Evolutionary conservation across 2,329 filamentous ascomycete species (phyloP).

Genomic region (Ophiostoma piceae): DNA sequence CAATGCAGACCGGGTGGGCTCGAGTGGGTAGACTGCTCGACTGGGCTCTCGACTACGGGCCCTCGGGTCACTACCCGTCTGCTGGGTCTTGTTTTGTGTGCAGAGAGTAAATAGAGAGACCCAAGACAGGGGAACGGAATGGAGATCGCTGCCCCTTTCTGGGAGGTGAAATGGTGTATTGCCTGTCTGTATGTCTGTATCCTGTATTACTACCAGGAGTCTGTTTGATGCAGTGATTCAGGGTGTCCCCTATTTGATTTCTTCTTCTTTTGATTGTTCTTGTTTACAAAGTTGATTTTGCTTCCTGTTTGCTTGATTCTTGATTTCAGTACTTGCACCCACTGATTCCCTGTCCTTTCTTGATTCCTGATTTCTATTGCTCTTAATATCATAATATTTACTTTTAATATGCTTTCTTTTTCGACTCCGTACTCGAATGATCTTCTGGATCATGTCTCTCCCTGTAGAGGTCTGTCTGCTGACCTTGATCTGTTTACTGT

Average conservation of each 20-base stretch:
- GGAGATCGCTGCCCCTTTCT: conserved; percentile 23
- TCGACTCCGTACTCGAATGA: neutral
- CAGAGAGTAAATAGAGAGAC: neutral
- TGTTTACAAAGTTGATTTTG: too few relatives aligned
- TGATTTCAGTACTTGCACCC: neutral
- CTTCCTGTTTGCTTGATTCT: neutral
- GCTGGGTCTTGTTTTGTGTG: conserved; percentile 15
- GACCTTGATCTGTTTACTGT: neutral
- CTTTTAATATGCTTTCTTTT: conserved; percentile 15
- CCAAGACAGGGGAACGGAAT: conserved; percentile 23
- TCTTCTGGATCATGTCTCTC: conserved; percentile 14
- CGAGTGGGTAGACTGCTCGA: too few relatives aligned
- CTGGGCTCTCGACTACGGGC: conserved; percentile 16
- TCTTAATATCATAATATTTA: neutral
- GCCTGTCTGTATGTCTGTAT: too few relatives aligned
- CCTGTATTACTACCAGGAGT: too few relatives aligned
- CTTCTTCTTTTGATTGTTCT: too few relatives aligned
- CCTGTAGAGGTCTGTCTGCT: conserved; percentile 2
- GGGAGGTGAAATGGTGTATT: neutral
- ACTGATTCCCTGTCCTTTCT: neutral
- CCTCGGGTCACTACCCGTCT: conserved; percentile 24
- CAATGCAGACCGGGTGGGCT: neutral
- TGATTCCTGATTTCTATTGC: too few relatives aligned
- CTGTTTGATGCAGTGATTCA: too few relatives aligned
- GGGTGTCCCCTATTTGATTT: too few relatives aligned